A percentile compares a stretch with the other conserved stretches of the same genome.
These are phyloP conservation scores for Rhexocercosporidium sp. DNA, from an alignment of 2,329 filamentous ascomycete species.

Conservation along the genomic window DNA sequence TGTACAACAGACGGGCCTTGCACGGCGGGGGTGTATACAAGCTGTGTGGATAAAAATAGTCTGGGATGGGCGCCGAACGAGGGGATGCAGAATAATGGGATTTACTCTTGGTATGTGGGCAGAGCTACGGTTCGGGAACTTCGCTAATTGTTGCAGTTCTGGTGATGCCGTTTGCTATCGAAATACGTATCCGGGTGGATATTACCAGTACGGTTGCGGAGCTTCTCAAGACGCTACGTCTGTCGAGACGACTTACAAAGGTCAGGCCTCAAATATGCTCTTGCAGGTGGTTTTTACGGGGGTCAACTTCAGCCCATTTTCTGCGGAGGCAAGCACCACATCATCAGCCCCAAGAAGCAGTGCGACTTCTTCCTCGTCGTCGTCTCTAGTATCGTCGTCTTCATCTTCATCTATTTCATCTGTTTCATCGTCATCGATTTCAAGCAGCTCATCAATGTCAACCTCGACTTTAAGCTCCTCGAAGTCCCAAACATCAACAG, in stretches of 20 bases:
- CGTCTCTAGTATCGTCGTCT: constrained; percentile 2
- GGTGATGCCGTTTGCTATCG: constrained; percentile 34
- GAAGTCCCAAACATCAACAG: not conserved
- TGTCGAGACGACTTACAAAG: constrained; percentile 36
- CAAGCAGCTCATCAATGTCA: not conserved
- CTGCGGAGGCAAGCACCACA: constrained; percentile 14
- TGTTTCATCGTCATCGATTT: constrained; percentile 8
- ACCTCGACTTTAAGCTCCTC: constrained; percentile 7
- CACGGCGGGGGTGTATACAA: constrained; percentile 40
- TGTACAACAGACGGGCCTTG: constrained; percentile 39
- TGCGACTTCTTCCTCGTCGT: constrained; percentile 15
- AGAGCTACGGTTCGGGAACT: not conserved
- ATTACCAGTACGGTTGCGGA: constrained; percentile 39
- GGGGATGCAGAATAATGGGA: constrained; percentile 35
- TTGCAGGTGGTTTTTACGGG: constrained; percentile 40
- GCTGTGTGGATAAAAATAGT: constrained; percentile 38
- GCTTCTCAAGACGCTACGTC: constrained; percentile 31
- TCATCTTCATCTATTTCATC: constrained; percentile 13
- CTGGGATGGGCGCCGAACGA: constrained; percentile 32
- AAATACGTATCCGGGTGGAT: constrained; percentile 37
- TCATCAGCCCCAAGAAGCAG: constrained; percentile 11
- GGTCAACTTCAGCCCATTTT: constrained; percentile 31
- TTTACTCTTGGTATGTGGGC: constrained; percentile 38
- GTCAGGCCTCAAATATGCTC: constrained; percentile 35
- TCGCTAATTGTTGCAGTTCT: constrained; percentile 33